Conservation (phyloP, 805 yeast species). For the Saccharomyces kudriavzevii region DNA sequence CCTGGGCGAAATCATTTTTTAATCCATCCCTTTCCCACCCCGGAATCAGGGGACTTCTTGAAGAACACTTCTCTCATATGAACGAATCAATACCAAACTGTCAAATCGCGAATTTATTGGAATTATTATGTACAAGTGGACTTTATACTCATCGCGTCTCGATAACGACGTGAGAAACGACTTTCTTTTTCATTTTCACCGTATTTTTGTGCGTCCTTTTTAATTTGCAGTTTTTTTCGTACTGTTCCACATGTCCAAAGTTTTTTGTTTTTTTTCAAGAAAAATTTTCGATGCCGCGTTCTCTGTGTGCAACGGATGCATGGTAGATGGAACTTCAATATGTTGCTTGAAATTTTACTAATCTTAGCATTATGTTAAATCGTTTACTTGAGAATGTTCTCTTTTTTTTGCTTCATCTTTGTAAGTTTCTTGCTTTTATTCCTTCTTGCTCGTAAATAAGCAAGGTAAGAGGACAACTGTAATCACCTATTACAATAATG, state of each 20-base stretch:
- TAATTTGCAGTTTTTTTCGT: neutral
- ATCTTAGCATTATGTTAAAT: neutral
- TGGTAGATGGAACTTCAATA: neutral
- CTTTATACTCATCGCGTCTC: neutral
- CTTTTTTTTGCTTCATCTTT: neutral
- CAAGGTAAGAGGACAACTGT: neutral
- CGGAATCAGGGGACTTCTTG: no score
- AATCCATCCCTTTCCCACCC: no score
- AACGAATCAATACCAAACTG: neutral
- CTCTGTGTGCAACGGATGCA: neutral
- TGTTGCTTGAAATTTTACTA: neutral
- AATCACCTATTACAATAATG: neutral
- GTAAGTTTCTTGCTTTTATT: neutral
- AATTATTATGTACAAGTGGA: neutral
- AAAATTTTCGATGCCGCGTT: neutral
- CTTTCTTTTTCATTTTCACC: neutral
- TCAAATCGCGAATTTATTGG: neutral
- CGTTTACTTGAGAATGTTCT: neutral
- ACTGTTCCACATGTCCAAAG: neutral
- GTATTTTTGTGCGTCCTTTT: neutral
- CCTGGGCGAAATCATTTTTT: conserved; percentile 96
- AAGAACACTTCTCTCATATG: no score
- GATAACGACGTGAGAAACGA: neutral
- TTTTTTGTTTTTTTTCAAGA: neutral
- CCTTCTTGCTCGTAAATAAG: neutral